phyloP scores from a whole-genome alignment of 257 asterid species.

The Nicotiana otophora region DNA sequence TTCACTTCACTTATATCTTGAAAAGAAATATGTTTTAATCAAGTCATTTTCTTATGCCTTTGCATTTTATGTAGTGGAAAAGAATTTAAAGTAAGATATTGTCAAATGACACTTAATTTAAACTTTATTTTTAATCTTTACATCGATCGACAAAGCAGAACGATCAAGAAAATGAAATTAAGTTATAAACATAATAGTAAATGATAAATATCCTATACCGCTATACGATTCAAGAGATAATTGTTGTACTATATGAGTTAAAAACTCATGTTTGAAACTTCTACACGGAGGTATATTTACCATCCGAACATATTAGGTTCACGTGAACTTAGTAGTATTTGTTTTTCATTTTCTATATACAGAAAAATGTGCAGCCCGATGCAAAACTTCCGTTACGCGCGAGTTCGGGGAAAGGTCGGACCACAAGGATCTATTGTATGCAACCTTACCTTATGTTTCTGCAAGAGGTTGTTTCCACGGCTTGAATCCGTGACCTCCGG shows the following conservation, averaged over 20 bases:
- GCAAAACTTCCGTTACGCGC: no score
- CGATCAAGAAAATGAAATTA: background rate
- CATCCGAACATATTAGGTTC: no score
- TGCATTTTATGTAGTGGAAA: background rate
- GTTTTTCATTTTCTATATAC: no score
- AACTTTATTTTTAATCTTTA: background rate
- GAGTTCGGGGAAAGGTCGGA: no score
- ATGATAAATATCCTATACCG: background rate
- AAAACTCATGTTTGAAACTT: background rate
- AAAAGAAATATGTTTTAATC: background rate
- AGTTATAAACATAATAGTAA: background rate
- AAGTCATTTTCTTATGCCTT: background rate
- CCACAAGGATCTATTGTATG: no score
- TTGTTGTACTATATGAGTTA: background rate
- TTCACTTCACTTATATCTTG: no score
- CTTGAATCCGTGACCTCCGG: no score
- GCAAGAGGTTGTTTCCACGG: no score
- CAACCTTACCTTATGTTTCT: no score
- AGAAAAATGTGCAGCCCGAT: no score
- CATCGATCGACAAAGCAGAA: background rate
- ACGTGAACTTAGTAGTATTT: no score
- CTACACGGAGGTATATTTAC: background rate
- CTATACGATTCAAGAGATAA: background rate
- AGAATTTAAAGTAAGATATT: background rate
- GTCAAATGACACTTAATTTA: background rate